These are phyloP conservation scores for Ophiostoma novo-ulmi DNA, from an alignment of 2,329 filamentous ascomycete species.

Conservation along the genomic window DNA sequence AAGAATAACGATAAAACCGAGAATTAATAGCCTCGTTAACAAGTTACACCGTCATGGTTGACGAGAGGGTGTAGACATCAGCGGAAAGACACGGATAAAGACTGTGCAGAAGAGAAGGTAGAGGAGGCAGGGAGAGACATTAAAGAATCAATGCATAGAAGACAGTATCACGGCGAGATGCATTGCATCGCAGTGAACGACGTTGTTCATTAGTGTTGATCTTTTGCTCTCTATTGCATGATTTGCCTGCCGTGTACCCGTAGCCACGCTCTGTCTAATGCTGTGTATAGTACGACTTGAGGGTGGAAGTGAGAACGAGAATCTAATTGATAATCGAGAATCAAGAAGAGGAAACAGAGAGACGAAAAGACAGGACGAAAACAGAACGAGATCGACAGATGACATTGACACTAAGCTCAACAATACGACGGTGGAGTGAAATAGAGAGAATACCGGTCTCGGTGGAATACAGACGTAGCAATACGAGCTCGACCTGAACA, in stretches of 20 bases:
- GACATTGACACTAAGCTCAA: neutral
- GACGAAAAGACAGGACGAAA: neutral
- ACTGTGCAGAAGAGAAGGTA: neutral
- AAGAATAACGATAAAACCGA: neutral
- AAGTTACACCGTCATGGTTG: slow-evolving; percentile 3
- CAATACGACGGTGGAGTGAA: neutral
- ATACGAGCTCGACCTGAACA: neutral
- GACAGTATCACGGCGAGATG: neutral
- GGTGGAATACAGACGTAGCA: neutral
- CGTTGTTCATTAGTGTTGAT: neutral
- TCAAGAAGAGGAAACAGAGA: neutral
- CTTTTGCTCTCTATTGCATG: neutral
- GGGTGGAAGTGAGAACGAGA: neutral
- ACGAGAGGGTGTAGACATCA: neutral
- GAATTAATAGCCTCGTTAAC: slow-evolving; percentile 3
- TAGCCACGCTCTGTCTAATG: neutral
- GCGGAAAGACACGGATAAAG: neutral
- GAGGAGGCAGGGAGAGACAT: neutral
- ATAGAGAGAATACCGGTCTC: neutral
- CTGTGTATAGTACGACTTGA: neutral
- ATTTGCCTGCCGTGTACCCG: neutral
- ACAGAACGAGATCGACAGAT: neutral
- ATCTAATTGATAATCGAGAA: neutral
- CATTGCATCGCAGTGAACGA: slow-evolving; percentile 6
- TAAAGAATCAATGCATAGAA: neutral